Evolutionary conservation across 1,139 yeast genomes (phyloP), one percentile per base, ranked within the genome.

Genomic region (Suhomyces panamericanus): DNA sequence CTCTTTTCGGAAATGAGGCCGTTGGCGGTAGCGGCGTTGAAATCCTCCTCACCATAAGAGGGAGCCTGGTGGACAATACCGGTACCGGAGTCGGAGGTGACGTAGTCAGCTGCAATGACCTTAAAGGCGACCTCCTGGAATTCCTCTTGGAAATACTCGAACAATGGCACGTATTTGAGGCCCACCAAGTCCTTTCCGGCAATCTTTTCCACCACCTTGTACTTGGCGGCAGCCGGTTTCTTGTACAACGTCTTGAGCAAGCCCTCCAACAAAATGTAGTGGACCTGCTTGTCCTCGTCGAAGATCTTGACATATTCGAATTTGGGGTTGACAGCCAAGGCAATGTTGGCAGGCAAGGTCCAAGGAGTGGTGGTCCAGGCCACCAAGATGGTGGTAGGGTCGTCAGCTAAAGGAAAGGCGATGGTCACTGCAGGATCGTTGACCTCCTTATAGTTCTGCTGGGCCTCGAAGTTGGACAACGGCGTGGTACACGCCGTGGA

Each of bases 281-380:
- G 72, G 59, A 80, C 80, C 56, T 87, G 87, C 56, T 85, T 82
- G 52, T 83, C 90, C 70, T 91, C 97, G 64, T 93, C 98, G 56
- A 73, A 84, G 54, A 95, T 87, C 74, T 93, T 95, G 56, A 87
- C 87, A 62, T 93, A 93, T 69, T 90, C 98, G 53, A 89, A 84
- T 17, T 82, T 81, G 43, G 97, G 96, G 70, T 93, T 81, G 38
- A 93, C 98, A 60, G 96, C 91, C 51, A 93, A 78, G 13, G 93
- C 95, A 63, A 93, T 72, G 69, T 93, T 93, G 22, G 96, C 87
- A 38, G 99, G 99, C 62, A 93, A 77, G 41, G 99, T 95, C 99
- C 99, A 93, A 43, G 99, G 99, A 32, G 99, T 93, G 51, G 99
- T 93, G 37, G 99, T 93, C 99, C 99, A 93, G 14, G 98, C 99